Percentiles rank a stretch among this genome's conserved stretches.
Conservation (phyloP, 192 early-diverging fungal species). For the Coemansia umbellata region DNA sequence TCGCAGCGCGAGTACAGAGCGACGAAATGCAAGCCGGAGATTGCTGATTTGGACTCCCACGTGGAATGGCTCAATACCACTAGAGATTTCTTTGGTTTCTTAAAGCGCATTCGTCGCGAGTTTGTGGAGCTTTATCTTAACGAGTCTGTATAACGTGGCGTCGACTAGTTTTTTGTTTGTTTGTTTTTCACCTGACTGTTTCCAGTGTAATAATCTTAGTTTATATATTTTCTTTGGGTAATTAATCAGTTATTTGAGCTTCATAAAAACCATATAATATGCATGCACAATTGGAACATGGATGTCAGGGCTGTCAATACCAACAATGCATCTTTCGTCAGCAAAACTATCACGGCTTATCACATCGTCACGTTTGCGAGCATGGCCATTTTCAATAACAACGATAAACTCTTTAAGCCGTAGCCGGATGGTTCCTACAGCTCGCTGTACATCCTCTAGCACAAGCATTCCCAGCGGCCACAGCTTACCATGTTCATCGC, state of each 20-base stretch:
- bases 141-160: constrained; percentile 5
- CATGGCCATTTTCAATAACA: constrained; percentile 48
- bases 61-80: constrained; percentile 57
- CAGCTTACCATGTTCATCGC: constrained; percentile 58
- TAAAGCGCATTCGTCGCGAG: constrained; percentile 60
- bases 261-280: constrained; percentile 54
- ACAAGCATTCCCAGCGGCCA: constrained; percentile 74
- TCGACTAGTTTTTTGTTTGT: too few species aligned
- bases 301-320: background rate
- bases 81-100: constrained; percentile 66
- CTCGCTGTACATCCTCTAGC: constrained; percentile 66
- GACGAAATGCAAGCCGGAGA: constrained; percentile 52
- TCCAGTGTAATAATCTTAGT: background rate
- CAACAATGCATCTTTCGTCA: constrained; percentile 40
- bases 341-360: constrained; percentile 35
- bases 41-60: constrained; percentile 45
- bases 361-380: constrained; percentile 43
- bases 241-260: constrained; percentile 21
- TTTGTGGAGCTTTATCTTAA: constrained; percentile 51
- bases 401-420: constrained; percentile 54
- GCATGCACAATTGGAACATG: constrained; percentile 54
- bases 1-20: constrained; percentile 55
- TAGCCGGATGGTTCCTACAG: constrained; percentile 45
- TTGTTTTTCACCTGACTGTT: background rate
- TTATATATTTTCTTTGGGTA: background rate